phyloP scores from a whole-genome alignment of 306 rosid species.

The Comarum palustre region DNA sequence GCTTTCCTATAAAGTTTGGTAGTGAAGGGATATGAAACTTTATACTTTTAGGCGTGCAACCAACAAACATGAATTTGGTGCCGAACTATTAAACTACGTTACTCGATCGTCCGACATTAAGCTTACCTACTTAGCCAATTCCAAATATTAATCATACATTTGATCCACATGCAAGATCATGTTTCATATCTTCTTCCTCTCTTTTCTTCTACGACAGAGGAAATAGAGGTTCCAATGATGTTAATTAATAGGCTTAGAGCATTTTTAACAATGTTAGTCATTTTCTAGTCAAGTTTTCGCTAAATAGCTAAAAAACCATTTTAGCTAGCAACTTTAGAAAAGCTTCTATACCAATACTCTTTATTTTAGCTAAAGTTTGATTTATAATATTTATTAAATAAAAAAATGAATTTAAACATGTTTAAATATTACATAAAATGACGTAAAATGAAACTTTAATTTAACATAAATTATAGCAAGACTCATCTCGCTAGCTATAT shows the following conservation, averaged over 20 bases:
- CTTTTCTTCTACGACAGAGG: background rate
- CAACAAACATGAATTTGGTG: slow-evolving; percentile 17
- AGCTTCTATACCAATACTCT: no score
- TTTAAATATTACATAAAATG: no score
- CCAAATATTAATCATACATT: background rate
- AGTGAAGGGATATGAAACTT: slow-evolving; percentile 19
- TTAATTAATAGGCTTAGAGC: background rate
- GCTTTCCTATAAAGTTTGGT: slow-evolving; percentile 15
- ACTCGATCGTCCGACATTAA: background rate
- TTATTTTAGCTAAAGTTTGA: no score
- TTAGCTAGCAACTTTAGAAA: no score
- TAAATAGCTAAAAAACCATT: no score
- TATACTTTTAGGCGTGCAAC: slow-evolving; percentile 24
- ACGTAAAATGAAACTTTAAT: no score
- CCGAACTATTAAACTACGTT: background rate
- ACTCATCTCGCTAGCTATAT: no score
- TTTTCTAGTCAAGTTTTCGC: no score
- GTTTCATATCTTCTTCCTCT: background rate
- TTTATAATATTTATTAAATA: no score
- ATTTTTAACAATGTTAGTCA: no score
- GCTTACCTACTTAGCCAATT: background rate
- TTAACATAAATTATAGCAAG: no score
- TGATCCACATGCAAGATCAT: background rate
- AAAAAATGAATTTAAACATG: no score
- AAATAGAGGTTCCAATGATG: background rate